Conservation (phyloP, 2,329 filamentous ascomycete genomes). For the Metarhizium guizhouense region DNA sequence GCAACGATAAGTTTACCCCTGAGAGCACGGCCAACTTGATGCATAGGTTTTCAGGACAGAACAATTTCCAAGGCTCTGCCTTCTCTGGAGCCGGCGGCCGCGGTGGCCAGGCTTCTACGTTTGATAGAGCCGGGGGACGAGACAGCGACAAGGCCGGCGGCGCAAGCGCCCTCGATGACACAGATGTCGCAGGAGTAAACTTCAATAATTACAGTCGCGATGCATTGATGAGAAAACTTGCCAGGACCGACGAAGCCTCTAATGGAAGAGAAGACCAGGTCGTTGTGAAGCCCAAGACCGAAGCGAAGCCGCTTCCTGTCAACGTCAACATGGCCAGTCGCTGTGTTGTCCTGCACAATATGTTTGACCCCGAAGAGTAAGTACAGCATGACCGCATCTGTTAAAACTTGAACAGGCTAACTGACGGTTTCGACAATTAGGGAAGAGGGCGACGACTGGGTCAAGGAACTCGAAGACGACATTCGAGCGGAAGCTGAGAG, state of each 20-base stretch:
- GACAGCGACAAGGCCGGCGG: constrained; percentile 86
- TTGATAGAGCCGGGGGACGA: constrained; percentile 82
- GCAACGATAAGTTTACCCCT: constrained; percentile 99
- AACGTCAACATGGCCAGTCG: constrained; percentile 88
- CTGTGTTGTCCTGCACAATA: constrained; percentile 89
- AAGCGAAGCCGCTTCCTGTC: constrained; percentile 68
- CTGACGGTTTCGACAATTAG: constrained; percentile 31
- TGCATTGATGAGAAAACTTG: constrained; percentile 96
- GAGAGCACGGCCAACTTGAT: constrained; percentile 90
- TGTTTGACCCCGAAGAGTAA: constrained; percentile 89
- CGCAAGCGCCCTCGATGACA: constrained; percentile 92
- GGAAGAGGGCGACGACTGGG: constrained; percentile 79
- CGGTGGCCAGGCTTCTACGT: constrained; percentile 74
- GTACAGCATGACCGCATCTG: constrained; percentile 26
- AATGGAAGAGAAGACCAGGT: constrained; percentile 61
- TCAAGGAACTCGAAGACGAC: constrained; percentile 90
- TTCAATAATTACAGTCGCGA: constrained; percentile 99
- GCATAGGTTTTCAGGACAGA: constrained; percentile 82
- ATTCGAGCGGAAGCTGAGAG: constrained; percentile 86
- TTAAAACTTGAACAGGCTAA: background rate
- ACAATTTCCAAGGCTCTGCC: constrained; percentile 76
- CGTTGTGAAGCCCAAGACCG: constrained; percentile 68
- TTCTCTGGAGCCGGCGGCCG: constrained; percentile 88
- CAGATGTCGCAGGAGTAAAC: constrained; percentile 95
- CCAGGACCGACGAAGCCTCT: constrained; percentile 77